phyloP scores from a whole-genome alignment of 768 basidiomycete species.

The Russula abietina region DNA sequence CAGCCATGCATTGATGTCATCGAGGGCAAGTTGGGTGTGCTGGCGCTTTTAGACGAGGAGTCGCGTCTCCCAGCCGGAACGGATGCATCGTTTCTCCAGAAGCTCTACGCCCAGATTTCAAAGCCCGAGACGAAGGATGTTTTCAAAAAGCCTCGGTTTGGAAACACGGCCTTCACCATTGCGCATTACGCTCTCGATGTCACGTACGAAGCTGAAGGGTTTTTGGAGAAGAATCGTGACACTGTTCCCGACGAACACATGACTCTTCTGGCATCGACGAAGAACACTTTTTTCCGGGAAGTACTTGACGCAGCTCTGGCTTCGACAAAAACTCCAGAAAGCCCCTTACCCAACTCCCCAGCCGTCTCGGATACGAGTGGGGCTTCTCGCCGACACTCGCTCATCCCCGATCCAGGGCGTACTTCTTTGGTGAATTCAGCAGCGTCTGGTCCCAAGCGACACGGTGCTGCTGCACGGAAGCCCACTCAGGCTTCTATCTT shows the following conservation, averaged over 20 bases:
- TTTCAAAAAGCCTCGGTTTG: conserved; percentile 99
- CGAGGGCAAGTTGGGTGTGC: conserved; percentile 92
- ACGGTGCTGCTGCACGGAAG: conserved; percentile 72
- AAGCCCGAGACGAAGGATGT: conserved; percentile 83
- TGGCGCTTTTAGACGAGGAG: conserved; percentile 94
- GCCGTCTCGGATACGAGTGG: conserved; percentile 72
- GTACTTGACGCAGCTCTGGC: conserved; percentile 87
- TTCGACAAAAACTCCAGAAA: conserved; percentile 60
- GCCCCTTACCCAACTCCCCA: conserved; percentile 67
- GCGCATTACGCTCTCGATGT: conserved; percentile 98
- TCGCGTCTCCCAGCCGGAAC: conserved; percentile 92
- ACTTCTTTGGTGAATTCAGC: conserved; percentile 56
- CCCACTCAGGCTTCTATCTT: conserved; percentile 98
- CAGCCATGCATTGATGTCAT: conserved; percentile 99
- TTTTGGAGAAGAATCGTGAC: conserved; percentile 97
- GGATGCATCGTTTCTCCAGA: conserved; percentile 88
- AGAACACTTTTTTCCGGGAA: conserved; percentile 90
- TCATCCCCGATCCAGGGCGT: conserved; percentile 85
- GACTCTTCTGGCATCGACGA: conserved; percentile 74
- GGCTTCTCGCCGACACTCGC: conserved; percentile 72
- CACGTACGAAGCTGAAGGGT: conserved; percentile 97
- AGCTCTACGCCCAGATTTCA: conserved; percentile 76
- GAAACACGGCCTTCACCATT: conserved; percentile 94
- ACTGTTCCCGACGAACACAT: conserved; percentile 99
- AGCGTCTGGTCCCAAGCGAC: conserved; percentile 47